Evolutionary conservation across 768 basidiomycete species (phyloP).

Genomic region (Boletus bicolor): DNA sequence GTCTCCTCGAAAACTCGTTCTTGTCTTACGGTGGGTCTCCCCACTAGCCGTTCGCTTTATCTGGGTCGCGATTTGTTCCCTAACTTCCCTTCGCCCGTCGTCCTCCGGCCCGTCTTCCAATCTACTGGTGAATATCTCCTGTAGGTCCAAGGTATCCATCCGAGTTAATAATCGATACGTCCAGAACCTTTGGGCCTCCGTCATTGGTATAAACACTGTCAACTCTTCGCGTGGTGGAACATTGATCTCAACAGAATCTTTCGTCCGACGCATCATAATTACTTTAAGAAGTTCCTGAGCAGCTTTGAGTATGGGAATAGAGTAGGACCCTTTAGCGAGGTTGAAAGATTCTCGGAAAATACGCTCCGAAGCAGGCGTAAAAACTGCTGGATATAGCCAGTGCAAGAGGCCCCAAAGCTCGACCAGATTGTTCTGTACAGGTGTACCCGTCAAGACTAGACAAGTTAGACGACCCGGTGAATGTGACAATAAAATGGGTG

Average conservation of each 20-base stretch:
- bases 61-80: slow-evolving; percentile 38
- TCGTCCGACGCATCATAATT: slow-evolving; percentile 62
- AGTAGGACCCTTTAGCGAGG: slow-evolving; percentile 50
- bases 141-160: slow-evolving; percentile 47
- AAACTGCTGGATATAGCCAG: slow-evolving; percentile 55
- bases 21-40: slow-evolving; percentile 30
- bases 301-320: slow-evolving; percentile 44
- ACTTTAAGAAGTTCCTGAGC: slow-evolving; percentile 46
- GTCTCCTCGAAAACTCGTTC: not conserved
- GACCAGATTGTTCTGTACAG: slow-evolving; percentile 62
- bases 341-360: slow-evolving; percentile 54
- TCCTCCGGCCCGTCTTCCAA: slow-evolving; percentile 29
- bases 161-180: slow-evolving; percentile 52
- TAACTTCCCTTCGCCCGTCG: slow-evolving; percentile 39
- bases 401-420: slow-evolving; percentile 57
- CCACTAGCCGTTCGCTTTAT: slow-evolving; percentile 32
- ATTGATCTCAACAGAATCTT: slow-evolving; percentile 44
- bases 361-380: slow-evolving; percentile 45
- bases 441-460: slow-evolving; percentile 68
- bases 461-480: not conserved
- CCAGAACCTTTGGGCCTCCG: slow-evolving; percentile 62
- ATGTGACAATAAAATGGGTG: not conserved
- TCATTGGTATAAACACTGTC: slow-evolving; percentile 55
- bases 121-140: slow-evolving; percentile 43
- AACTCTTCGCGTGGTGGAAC: slow-evolving; percentile 59